Base-by-base conservation (phyloP, 495 filamentous ascomycete species). In the Collariella sp. region DNA sequence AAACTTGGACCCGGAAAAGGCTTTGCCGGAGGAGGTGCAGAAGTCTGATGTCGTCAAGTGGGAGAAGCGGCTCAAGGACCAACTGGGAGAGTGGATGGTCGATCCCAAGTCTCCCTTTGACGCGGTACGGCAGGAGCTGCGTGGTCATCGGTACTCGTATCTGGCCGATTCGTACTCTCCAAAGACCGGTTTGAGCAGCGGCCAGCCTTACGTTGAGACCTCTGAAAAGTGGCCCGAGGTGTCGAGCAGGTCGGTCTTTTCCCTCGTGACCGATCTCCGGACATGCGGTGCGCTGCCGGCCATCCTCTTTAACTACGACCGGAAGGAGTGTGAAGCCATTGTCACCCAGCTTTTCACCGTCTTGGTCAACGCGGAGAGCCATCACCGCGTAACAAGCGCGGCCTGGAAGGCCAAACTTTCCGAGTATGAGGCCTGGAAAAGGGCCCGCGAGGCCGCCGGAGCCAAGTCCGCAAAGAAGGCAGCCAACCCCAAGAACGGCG, bases 281-380 rank as follows among this genome's bases (percentile, higher is more conserved):
- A 67, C 73, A 2, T 75, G 78, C 52, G 75, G 78, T 50, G 85
- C 83, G 2, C 72, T 91, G 5, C 87, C 87, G 0, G 86, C 84
- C 0, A 77, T 91, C 15, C 56, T 90, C 5, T 90, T 91, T 73
- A 88, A 87, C 52, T 90, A 84, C 62, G 84, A 89, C 53, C 78
- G 87, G 34, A 56, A 52, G 1, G 61, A 66, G 18, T 91, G 87
- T 54, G 85, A 89, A 65, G 57, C 59, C 2, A 74, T 87, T 13
- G 75, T 74, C 41, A 34, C 54, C 5, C 42, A 64, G 5, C 36
- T 90, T 1, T 43, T 82, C 3, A 35, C 60, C 4, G 65, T 83
- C 41, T 65, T 90, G 10, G 55, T 70, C 24, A 52, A 66, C 3
- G 72, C 77, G 0, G 87, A 91, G 61, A 43, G 58, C 0, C 40